These are phyloP conservation scores for Boletus reticulatus DNA, from an alignment of 768 basidiomycete genomes.

Conservation along the genomic window DNA sequence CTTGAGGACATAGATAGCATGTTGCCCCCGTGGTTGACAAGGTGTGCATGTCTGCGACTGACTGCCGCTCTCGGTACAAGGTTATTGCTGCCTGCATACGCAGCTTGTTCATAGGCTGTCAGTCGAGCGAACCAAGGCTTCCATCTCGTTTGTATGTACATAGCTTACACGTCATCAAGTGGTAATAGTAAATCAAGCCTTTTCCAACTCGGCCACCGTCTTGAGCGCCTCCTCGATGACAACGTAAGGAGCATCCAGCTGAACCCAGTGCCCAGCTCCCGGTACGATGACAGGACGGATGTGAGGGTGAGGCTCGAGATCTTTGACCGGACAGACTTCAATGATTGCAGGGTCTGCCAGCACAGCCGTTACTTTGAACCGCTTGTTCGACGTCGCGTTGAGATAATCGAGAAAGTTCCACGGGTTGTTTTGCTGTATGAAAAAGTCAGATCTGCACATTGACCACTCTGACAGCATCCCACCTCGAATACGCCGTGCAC, in stretches of 20 bases:
- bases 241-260: slow-evolving; percentile 18
- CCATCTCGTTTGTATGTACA: not conserved
- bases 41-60: too few species aligned
- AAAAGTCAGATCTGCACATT: not conserved
- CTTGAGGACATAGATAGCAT: too few species aligned
- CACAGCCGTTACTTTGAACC: slow-evolving; percentile 14
- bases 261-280: slow-evolving; percentile 24
- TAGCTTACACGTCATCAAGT: not conserved
- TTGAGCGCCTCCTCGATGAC: slow-evolving; percentile 19
- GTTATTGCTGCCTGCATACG: too few species aligned
- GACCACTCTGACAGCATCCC: too few species aligned
- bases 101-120: too few species aligned
- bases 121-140: too few species aligned
- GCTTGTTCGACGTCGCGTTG: not conserved
- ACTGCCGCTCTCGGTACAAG: too few species aligned
- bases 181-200: too few species aligned
- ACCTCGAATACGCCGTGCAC: not conserved
- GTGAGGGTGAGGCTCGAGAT: slow-evolving; percentile 13
- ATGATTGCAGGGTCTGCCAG: slow-evolving; percentile 15
- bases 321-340: slow-evolving; percentile 1
- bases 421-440: slow-evolving; percentile 11
- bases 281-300: slow-evolving; percentile 9
- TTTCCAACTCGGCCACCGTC: slow-evolving; percentile 10
- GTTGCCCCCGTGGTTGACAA: too few species aligned
- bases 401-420: slow-evolving; percentile 19